A percentile compares a stretch with the other conserved stretches of the same genome.
Evolutionary conservation across 2,329 filamentous ascomycete species (phyloP).

Genomic region (Hymenotorrendiella dingleyae): DNA sequence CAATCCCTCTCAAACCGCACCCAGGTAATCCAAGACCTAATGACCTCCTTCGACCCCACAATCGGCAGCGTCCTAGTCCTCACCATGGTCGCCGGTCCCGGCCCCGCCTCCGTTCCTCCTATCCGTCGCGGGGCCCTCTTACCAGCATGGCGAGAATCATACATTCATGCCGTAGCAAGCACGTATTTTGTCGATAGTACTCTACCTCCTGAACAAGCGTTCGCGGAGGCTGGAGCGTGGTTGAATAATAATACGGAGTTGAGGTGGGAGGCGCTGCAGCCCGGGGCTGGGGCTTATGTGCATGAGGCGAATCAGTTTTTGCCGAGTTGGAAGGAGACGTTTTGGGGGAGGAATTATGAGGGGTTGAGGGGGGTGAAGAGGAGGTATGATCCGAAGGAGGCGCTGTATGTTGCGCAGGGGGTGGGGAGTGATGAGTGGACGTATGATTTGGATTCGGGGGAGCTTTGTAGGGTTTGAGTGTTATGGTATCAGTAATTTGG

Average conservation of each 20-base stretch:
- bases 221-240: constrained; percentile 14
- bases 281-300: constrained; percentile 38
- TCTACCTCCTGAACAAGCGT: background rate
- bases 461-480: constrained; percentile 4
- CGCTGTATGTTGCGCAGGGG: constrained; percentile 8
- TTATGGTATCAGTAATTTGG: too few relatives aligned
- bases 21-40: constrained; percentile 20
- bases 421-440: constrained; percentile 15
- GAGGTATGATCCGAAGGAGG: constrained; percentile 11
- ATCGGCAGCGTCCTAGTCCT: constrained; percentile 27
- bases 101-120: constrained; percentile 2
- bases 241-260: constrained; percentile 26
- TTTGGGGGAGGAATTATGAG: constrained; percentile 33
- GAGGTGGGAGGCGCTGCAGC: constrained; percentile 13
- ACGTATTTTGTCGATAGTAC: background rate
- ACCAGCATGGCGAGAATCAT: constrained; percentile 8
- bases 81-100: constrained; percentile 6
- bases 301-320: constrained; percentile 44
- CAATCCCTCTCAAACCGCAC: constrained; percentile 29
- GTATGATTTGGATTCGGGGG: constrained; percentile 7
- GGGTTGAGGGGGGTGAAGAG: constrained; percentile 11
- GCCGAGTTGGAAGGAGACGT: constrained; percentile 35
- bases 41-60: constrained; percentile 28
- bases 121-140: constrained; percentile 5
- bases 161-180: constrained; percentile 7